Percentiles rank a stretch among this genome's conserved stretches.
These are phyloP conservation scores for Odontarrhena argentea DNA, from an alignment of 345 rosid species.

Conservation along the genomic window DNA sequence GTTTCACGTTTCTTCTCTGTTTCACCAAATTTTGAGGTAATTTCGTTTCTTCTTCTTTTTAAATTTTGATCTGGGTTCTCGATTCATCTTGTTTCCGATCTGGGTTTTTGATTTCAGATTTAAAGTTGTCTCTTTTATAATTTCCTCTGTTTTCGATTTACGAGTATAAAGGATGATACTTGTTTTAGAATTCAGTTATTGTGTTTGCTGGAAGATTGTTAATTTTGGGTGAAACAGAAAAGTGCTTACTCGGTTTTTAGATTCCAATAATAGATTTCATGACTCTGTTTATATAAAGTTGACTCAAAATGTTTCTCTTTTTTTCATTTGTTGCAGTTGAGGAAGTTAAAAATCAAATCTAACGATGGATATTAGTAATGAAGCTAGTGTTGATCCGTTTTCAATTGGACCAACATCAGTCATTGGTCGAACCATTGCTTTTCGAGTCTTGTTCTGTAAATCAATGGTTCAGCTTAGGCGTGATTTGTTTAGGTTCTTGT, in stretches of 20 bases:
- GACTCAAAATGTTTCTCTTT: background rate
- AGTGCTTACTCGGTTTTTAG: constrained; percentile 19
- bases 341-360: background rate
- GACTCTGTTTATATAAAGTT: constrained; percentile 22
- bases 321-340: constrained; percentile 24
- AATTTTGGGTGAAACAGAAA: constrained; percentile 3
- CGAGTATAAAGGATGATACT: constrained; percentile 15
- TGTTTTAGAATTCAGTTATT: background rate
- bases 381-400: constrained; percentile 78
- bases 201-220: background rate
- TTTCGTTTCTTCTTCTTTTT: constrained; percentile 9
- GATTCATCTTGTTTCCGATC: background rate
- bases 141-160: background rate
- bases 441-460: constrained; percentile 76
- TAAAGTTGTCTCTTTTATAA: background rate
- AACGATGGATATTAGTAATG: constrained; percentile 87
- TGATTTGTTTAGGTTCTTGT: constrained; percentile 48
- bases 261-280: constrained; percentile 28
- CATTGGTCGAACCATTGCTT: constrained; percentile 85
- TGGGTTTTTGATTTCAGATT: constrained; percentile 16
- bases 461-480: constrained; percentile 68
- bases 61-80: constrained; percentile 14
- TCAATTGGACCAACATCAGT: constrained; percentile 87
- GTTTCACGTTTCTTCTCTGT: constrained; percentile 38
- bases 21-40: constrained; percentile 9